Base-by-base conservation (phyloP, 2,329 filamentous ascomycete species). In the Ophiostoma triangulosporum region DNA sequence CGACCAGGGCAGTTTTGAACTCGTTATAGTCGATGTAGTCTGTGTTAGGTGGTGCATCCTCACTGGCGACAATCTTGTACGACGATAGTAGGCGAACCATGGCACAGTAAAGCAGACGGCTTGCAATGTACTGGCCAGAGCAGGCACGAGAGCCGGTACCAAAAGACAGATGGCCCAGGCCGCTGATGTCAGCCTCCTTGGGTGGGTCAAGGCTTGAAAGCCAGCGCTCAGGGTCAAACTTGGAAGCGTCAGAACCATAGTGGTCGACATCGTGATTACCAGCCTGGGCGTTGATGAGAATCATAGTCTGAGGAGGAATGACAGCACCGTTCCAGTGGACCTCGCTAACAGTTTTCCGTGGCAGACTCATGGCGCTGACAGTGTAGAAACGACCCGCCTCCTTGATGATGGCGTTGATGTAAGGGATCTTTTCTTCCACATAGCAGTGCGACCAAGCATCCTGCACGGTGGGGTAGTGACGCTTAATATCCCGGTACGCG, bases 301-400 rank as follows among this genome's bases (percentile, higher is more conserved):
- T 88, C 1, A 83, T 87, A 0, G 84, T 89, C 1, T 84, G 84
- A 0, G 84, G 76, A 0, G 87, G 87, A 35, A 93, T 86, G 1
- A 74, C 69, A 0, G 79, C 71, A 15, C 78, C 78, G 24, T 85
- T 72, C 68, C 82, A 90, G 4, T 76, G 71, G 54, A 91, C 86
- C 57, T 86, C 81, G 59, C 83, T 85, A 63, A 86, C 84, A 57
- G 74, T 84, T 15, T 79, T 79, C 3, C 87, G 73, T 0, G 87
- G 87, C 1, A 93, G 73, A 60, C 81, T 88, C 60, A 93, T 83
- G 2, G 86, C 84, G 58, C 90, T 86, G 29, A 91, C 86, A 2
- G 81, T 84, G 76, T 82, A 91, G 71, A 80, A 91, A 26, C 87
- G 78, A 0, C 91, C 72, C 1, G 83, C 80, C 63, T 93, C 88